These are phyloP conservation scores for Lunularia cruciata DNA, from an alignment of 225 moss, liverwort and hornwort genomes.

Conservation along the genomic window DNA sequence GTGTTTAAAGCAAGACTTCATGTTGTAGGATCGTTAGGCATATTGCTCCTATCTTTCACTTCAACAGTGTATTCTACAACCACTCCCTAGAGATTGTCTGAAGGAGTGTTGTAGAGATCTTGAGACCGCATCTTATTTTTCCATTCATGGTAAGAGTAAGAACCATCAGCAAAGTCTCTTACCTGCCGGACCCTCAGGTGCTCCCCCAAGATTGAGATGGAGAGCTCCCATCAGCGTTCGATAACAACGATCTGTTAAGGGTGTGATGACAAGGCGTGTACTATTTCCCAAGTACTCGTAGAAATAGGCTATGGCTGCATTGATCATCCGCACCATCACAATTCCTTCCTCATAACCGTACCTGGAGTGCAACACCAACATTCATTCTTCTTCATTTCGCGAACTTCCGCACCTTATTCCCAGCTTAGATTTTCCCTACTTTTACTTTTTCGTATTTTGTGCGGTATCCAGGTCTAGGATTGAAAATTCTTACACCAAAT, in stretches of 20 bases:
- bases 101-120: no score
- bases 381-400: not conserved
- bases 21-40: no score
- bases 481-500: not conserved
- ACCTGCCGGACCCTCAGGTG: slow-evolving; percentile 75
- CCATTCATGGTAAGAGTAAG: no score
- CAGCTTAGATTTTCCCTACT: not conserved
- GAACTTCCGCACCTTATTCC: not conserved
- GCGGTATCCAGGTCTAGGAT: not conserved
- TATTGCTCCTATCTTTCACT: no score
- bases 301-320: slow-evolving; percentile 62
- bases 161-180: not conserved
- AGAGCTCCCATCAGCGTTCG: slow-evolving; percentile 73
- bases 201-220: slow-evolving; percentile 71
- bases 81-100: no score
- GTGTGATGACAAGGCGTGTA: slow-evolving; percentile 64
- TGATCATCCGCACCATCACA: slow-evolving; percentile 73
- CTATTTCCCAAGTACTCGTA: slow-evolving; percentile 70
- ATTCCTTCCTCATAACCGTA: slow-evolving; percentile 63
- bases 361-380: slow-evolving; percentile 29
- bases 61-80: no score
- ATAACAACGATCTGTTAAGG: slow-evolving; percentile 69
- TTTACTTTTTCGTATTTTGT: no score
- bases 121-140: no score
- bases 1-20: no score